Evolutionary conservation across 164 flowering plant genomes (phyloP).

Genomic region (Stephania japonica): DNA sequence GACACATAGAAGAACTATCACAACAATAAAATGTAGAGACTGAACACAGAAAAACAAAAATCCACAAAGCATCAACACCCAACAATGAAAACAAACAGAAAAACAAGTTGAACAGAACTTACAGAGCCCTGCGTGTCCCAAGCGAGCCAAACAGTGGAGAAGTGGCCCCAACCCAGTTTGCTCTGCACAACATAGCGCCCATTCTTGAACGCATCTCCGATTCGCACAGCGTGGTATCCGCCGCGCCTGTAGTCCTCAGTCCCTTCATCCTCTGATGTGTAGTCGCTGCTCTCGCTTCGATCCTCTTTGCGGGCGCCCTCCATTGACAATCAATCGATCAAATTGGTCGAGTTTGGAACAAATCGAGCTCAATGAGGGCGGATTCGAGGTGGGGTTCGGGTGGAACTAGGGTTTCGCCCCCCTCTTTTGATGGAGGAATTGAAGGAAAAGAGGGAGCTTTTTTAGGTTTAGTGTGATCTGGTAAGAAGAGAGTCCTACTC

Average conservation of each 20-base stretch:
- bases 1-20: neutral
- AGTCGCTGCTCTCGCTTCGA: slow-evolving; percentile 40
- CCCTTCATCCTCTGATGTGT: slow-evolving; percentile 69
- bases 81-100: too few relatives aligned
- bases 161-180: slow-evolving; percentile 84
- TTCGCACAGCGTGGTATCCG: slow-evolving; percentile 65
- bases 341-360: too few relatives aligned
- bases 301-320: slow-evolving; percentile 23
- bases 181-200: slow-evolving; percentile 57
- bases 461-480: neutral
- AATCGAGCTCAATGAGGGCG: neutral
- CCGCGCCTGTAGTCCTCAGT: slow-evolving; percentile 65
- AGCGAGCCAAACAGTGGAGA: slow-evolving; percentile 80
- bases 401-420: neutral
- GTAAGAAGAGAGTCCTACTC: too few relatives aligned
- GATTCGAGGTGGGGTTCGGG: neutral
- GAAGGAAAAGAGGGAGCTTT: neutral
- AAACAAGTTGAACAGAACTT: slow-evolving; percentile 2
- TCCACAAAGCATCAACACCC: too few relatives aligned
- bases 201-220: slow-evolving; percentile 55
- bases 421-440: neutral
- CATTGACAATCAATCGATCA: slow-evolving; percentile 6
- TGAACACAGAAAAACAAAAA: too few relatives aligned
- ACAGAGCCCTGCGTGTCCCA: slow-evolving; percentile 52
- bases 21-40: too few relatives aligned